Conservation (phyloP, 2,329 filamentous ascomycete species). For the Trichoderma sp. region DNA sequence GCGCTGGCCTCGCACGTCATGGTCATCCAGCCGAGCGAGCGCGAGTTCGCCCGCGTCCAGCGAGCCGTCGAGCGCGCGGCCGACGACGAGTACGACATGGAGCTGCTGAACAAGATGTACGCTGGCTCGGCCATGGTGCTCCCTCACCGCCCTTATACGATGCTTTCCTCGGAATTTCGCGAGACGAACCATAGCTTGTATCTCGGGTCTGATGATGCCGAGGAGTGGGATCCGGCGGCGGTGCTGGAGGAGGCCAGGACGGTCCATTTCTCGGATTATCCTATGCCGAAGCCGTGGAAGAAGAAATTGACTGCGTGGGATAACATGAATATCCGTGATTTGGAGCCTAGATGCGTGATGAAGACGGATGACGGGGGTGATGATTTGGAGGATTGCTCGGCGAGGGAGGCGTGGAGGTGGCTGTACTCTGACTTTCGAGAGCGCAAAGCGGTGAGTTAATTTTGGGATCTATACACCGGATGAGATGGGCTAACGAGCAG, state of each 20-base stretch:
- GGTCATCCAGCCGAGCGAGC: constrained; percentile 58
- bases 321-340: neutral
- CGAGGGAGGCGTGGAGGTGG: constrained; percentile 28
- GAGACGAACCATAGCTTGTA: constrained; percentile 50
- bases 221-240: constrained; percentile 58
- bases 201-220: constrained; percentile 44
- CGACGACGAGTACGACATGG: constrained; percentile 63
- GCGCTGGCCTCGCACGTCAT: constrained; percentile 62
- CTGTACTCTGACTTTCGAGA: constrained; percentile 30
- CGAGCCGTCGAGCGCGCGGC: constrained; percentile 35
- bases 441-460: constrained; percentile 23
- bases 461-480: too few relatives aligned
- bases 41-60: constrained; percentile 50
- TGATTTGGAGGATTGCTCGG: constrained; percentile 25
- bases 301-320: constrained; percentile 19
- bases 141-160: constrained; percentile 63
- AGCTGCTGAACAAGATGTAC: constrained; percentile 66
- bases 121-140: constrained; percentile 60
- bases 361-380: neutral
- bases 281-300: constrained; percentile 31
- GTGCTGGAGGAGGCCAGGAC: constrained; percentile 50
- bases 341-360: constrained; percentile 13
- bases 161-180: constrained; percentile 66
- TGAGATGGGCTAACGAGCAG: neutral
- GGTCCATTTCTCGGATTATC: constrained; percentile 32